These are phyloP conservation scores for Xylaria sp. DNA, from an alignment of 2,329 filamentous ascomycete species.

Conservation along the genomic window DNA sequence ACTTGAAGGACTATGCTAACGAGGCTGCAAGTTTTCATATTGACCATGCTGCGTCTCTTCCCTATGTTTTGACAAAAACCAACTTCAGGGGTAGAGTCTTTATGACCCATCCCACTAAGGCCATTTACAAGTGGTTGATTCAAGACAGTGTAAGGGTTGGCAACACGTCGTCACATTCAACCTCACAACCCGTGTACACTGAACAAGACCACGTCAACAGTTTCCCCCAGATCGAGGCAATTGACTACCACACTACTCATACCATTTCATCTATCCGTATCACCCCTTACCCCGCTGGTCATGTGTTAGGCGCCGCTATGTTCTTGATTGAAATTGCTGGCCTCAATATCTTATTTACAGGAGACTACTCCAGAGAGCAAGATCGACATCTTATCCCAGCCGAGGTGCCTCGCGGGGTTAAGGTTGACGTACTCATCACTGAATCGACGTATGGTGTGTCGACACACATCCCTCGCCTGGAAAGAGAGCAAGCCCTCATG, in stretches of 20 bases:
- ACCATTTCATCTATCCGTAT: conserved; percentile 97
- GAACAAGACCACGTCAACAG: conserved; percentile 96
- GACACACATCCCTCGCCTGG: conserved; percentile 88
- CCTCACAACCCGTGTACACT: conserved; percentile 85
- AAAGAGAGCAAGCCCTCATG: conserved; percentile 93
- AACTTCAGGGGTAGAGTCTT: conserved; percentile 97
- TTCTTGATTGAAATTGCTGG: conserved; percentile 97
- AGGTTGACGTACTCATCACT: conserved; percentile 95
- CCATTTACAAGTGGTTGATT: conserved; percentile 99
- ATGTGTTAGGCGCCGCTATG: conserved; percentile 98
- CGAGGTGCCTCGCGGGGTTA: conserved; percentile 86
- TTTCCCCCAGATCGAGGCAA: conserved; percentile 93
- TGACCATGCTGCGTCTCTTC: conserved; percentile 97
- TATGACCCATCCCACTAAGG: conserved; percentile 99
- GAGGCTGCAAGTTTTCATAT: conserved; percentile 84
- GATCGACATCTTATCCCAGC: conserved; percentile 96
- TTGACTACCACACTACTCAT: conserved; percentile 98
- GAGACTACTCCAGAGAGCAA: conserved; percentile 95
- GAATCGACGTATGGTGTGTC: conserved; percentile 98
- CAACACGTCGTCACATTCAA: conserved; percentile 72
- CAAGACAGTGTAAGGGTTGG: conserved; percentile 95
- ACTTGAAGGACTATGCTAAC: conserved; percentile 38
- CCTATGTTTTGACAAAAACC: conserved; percentile 96
- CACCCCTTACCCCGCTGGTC: conserved; percentile 94
- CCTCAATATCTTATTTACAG: conserved; percentile 96